Evolutionary conservation across 768 basidiomycete species (phyloP), one percentile per base, ranked within the genome.

Genomic region (Mycena galericulata): DNA sequence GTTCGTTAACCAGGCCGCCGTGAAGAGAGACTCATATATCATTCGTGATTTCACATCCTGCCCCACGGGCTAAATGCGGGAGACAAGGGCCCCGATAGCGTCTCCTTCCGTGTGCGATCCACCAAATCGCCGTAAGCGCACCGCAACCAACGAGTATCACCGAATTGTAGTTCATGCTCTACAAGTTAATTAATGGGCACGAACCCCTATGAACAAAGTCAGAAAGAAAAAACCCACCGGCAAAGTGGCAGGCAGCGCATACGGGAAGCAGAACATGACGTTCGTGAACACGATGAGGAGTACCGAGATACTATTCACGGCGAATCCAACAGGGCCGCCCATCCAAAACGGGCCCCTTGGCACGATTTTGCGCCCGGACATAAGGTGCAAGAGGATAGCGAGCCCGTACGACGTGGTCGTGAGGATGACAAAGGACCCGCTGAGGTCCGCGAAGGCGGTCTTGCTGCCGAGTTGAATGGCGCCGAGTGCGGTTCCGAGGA

Each of bases 351-450:
- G 68, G 41, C 68, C 68, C 50, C 49, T 36, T 3, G 56, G 50
- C 30, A 69, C 41, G 32, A 65, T 69, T 36, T 61, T 59, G 49
- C 58, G 68, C 22, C 68, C 57, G 22, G 68, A 69, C 22, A 69
- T 46, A 27, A 69, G 50, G 55, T 69, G 68, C 12, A 63, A 58
- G 29, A 69, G 51, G 43, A 69, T 69, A 18, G 68, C 63, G 30
- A 69, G 54, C 57, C 54, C 62, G 49, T 69, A 69, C 18, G 68
- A 69, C 30, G 68, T 69, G 34, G 68, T 69, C 20, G 50, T 69
- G 41, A 69, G 68, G 47, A 69, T 69, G 26, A 69, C n/a, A 26
- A 60, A 69, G 20, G 68, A 69, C 41, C 68, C 68, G 15, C 58
- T 56, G 60, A 69, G 62, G 56, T 69, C 68, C 34, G 50, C 60